phyloP scores from a whole-genome alignment of 2,329 filamentous ascomycete genomes.

The Aspergillus fructus region DNA sequence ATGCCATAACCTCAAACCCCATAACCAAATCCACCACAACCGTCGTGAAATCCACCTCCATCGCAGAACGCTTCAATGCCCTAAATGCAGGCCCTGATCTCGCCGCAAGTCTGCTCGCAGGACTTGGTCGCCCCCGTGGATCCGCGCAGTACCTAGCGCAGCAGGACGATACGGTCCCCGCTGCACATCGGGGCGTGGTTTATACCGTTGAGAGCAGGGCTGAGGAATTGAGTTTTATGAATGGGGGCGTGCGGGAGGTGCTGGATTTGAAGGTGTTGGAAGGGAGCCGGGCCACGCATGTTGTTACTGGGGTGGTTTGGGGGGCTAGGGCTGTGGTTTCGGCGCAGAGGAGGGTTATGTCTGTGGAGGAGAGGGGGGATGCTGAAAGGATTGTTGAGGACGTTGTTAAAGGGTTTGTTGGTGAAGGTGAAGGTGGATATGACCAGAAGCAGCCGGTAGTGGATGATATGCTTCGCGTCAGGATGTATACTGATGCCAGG shows the following conservation, averaged over 20 bases:
- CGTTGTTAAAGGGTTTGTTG: background rate
- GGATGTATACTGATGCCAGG: conserved; percentile 1
- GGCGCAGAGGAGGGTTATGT: background rate
- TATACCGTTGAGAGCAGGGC: background rate
- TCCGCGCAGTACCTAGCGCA: background rate
- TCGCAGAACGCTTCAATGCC: background rate
- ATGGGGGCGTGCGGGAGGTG: background rate
- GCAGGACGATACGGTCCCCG: background rate
- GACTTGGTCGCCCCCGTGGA: background rate
- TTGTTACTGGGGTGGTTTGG: conserved; percentile 6
- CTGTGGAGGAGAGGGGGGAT: background rate
- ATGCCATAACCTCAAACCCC: background rate
- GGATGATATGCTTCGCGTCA: background rate
- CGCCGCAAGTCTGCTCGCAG: background rate
- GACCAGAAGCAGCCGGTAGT: too few relatives aligned
- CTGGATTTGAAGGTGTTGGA: background rate
- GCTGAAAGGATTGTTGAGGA: background rate
- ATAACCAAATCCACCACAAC: background rate
- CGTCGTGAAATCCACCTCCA: background rate
- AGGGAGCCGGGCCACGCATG: background rate
- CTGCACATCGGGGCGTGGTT: background rate
- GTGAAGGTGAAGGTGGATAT: too few relatives aligned
- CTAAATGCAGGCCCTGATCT: background rate
- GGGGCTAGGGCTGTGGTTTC: background rate
- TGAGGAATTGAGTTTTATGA: conserved; percentile 6